Evolutionary conservation across 768 basidiomycete species (phyloP), one percentile per base, ranked within the genome.

Genomic region (Pholiota microspora): DNA sequence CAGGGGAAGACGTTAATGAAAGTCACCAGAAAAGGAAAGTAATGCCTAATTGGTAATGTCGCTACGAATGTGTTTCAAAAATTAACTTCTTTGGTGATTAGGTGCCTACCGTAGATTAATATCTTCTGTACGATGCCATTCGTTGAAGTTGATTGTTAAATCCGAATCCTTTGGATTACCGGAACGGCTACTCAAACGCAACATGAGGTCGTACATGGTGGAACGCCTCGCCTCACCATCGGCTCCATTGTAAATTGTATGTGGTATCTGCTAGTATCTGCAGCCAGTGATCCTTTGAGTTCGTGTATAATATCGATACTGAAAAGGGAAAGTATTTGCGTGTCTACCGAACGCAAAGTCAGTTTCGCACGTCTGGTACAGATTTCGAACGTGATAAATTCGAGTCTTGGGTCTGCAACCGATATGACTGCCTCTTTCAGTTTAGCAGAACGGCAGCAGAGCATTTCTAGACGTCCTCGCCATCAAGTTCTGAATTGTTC

Each of bases 401-500:
- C n/a, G n/a, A n/a, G n/a, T n/a, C n/a, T n/a, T n/a, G n/a, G n/a
- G n/a, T n/a, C n/a, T n/a, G n/a, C n/a, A n/a, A n/a, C n/a, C n/a
- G n/a, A n/a, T n/a, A n/a, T n/a, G n/a, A n/a, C n/a, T n/a, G n/a
- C n/a, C n/a, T n/a, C n/a, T n/a, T n/a, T n/a, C n/a, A n/a, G n/a
- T n/a, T n/a, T n/a, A n/a, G n/a, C n/a, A n/a, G n/a, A n/a, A n/a
- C n/a, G n/a, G n/a, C n/a, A n/a, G n/a, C n/a, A 6, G 29, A 31
- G 21, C 21, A 16, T 16, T n/a, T 16, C n/a, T 36, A 15, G n/a
- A 36, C 35, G 35, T 16, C n/a, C 8, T 42, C 7, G 9, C 21
- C 8, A 42, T 42, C 32, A 50, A 36, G 31, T 50, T 50, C 49
- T 16, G n/a, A 50, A 50, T 15, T 23, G 31, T 50, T 50, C 49